Base-by-base conservation (phyloP, 1,284 basidiomycete species). In the Irpex sp. region DNA sequence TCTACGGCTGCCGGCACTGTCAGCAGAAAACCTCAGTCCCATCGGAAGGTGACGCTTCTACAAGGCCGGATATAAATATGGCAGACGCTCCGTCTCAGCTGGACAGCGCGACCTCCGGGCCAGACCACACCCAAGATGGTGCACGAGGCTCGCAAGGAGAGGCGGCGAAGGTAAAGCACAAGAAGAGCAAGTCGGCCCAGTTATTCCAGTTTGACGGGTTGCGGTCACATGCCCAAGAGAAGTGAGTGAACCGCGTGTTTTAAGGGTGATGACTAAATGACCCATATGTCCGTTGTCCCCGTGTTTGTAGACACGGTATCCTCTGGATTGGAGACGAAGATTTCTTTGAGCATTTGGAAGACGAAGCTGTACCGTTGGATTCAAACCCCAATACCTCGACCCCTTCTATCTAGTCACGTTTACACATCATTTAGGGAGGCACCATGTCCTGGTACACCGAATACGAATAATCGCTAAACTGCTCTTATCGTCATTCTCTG, bases 1-100 rank as follows among this genome's bases (percentile, higher is more conserved):
- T 74, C 8, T 88, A 79, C 70, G 79, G 77, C 4, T 90, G 88
- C 70, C 79, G 81, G 11, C 83, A 87, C 69, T 90, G 88, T 57
- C n/a, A 52, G 51, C 62, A 55, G 52, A 61, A 21, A 37, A 17
- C 13, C n/a, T 26, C 52, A 48, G 15, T 17, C 19, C 60, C 54
- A 36, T 15, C 58, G 55, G 52, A 57, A 48, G 13, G 13, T 5
- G 62, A 7, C 52, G n/a, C 26, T 7, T n/a, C 21, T 37, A n/a
- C 47, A 62, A 38, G n/a, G 19, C 54, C 11, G 13, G 54, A 34
- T 13, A n/a, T 49, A 49, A 8, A 51, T 17, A 51, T 38, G 52
- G 36, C 38, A 17, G 36, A 34, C 21, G 21, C 13, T 26, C 19
- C 61, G 8, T 17, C 9, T 13, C 55, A 58, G 11, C 17, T 44